Conservation (phyloP, 345 rosid genomes). For the Aquilaria yunnanensis region DNA sequence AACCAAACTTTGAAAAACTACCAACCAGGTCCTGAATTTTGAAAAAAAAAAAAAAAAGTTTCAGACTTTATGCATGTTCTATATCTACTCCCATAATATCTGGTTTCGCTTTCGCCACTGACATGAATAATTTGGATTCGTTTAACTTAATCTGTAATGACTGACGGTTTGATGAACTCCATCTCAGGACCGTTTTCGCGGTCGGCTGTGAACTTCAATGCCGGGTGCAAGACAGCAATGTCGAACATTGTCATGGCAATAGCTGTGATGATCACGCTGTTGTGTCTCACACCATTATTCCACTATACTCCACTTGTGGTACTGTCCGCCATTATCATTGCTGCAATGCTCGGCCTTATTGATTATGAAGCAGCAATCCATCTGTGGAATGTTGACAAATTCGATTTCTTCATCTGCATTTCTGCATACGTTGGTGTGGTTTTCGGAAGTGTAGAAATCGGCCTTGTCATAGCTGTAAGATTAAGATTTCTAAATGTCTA, state of each 20-base stretch:
- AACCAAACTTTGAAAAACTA: too few relatives aligned
- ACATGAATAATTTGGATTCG: too few relatives aligned
- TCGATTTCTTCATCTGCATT: constrained; percentile 73
- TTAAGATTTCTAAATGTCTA: not conserved
- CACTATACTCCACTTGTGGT: constrained; percentile 84
- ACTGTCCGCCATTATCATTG: constrained; percentile 63
- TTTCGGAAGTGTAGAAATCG: constrained; percentile 67
- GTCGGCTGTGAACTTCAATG: constrained; percentile 88
- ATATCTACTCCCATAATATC: too few relatives aligned
- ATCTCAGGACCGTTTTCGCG: constrained; percentile 79
- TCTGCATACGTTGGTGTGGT: constrained; percentile 70
- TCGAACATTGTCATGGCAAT: constrained; percentile 84
- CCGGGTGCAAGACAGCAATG: constrained; percentile 86
- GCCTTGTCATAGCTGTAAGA: constrained; percentile 60
- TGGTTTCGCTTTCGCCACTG: too few relatives aligned
- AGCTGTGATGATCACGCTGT: constrained; percentile 60
- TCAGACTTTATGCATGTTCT: too few relatives aligned
- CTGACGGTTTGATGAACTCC: too few relatives aligned
- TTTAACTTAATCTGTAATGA: too few relatives aligned
- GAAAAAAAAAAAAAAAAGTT: too few relatives aligned
- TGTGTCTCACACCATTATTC: constrained; percentile 73
- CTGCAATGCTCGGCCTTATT: constrained; percentile 87
- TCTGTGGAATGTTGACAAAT: constrained; percentile 73
- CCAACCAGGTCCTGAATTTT: too few relatives aligned
- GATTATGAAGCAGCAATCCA: constrained; percentile 74